Evolutionary conservation across 495 filamentous ascomycete species (phyloP), one percentile per base, ranked within the genome.

Genomic region (Neurospora tetraspora): DNA sequence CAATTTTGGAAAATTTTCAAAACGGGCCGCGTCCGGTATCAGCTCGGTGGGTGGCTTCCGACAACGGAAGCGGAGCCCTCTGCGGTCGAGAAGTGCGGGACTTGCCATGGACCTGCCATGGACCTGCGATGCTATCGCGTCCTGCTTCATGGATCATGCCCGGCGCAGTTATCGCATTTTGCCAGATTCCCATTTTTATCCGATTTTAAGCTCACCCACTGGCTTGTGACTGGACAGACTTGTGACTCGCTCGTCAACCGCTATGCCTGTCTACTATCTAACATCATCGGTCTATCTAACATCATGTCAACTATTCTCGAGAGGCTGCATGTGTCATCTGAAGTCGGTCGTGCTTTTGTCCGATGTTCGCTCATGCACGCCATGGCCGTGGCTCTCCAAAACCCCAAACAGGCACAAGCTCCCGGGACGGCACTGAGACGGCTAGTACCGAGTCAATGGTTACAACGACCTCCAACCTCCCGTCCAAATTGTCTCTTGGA

Each of bases 1-100:
- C 69, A 71, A 71, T 71, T 71, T 73, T 59, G 27, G 27, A 70
- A 73, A 73, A 73, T 47, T 71, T 71, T 71, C 47, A 31, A 69
- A n/a, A 10, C 37, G 6, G 53, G 31, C 36, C 72, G 72, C 72
- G 70, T 71, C n/a, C n/a, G n/a, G n/a, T n/a, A 69, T 59, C 72
- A 36, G 31, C 39, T 68, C 36, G 69, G 18, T 61, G 53, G 53
- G 14, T n/a, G 31, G 16, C 59, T 43, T 74, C 73, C 73, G 73
- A 74, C 70, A 69, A 37, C 73, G 73, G 73, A 74, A 68, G 40
- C 37, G 23, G n/a, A 71, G 42, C 18, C 69, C 45, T 23, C 45
- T 47, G 45, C 45, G 42, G 42, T 43, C 42, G 42, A 18, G 16
- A 43, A 43, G 42, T n/a, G 42, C 42, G 42, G 42, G 42, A n/a